Conservation (phyloP, 2,329 filamentous ascomycete species). For the Trichothecium roseum region DNA sequence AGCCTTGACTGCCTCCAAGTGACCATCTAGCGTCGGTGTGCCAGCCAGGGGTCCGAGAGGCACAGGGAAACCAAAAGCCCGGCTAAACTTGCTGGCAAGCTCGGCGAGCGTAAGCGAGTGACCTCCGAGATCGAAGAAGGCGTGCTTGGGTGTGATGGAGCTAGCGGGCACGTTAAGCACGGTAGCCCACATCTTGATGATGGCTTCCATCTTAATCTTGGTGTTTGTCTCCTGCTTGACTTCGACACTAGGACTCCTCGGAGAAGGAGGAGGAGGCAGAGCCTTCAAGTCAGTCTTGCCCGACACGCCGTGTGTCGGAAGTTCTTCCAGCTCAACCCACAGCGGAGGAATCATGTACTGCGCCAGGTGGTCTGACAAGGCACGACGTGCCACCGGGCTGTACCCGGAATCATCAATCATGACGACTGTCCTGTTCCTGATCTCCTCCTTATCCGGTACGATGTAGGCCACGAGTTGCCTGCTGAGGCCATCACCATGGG, state of each 20-base stretch:
- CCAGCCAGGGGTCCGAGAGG: constrained; percentile 62
- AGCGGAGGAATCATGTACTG: constrained; percentile 77
- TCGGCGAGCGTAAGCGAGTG: constrained; percentile 72
- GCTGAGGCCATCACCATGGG: constrained; percentile 67
- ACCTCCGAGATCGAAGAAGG: constrained; percentile 73
- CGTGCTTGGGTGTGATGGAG: constrained; percentile 58
- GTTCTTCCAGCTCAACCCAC: constrained; percentile 61
- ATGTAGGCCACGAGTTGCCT: constrained; percentile 69
- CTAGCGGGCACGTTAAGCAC: constrained; percentile 54
- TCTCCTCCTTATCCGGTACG: constrained; percentile 53
- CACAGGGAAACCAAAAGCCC: constrained; percentile 62
- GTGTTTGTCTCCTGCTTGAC: constrained; percentile 44
- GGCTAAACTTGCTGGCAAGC: constrained; percentile 58
- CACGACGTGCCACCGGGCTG: constrained; percentile 57
- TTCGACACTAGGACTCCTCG: constrained; percentile 29
- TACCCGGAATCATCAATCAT: constrained; percentile 62
- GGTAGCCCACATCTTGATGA: constrained; percentile 63
- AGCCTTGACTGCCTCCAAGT: constrained; percentile 59
- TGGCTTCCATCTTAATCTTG: constrained; percentile 54
- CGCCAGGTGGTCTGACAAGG: constrained; percentile 55
- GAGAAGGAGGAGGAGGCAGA: constrained; percentile 53
- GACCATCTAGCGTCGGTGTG: constrained; percentile 60
- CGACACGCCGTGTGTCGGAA: constrained; percentile 70
- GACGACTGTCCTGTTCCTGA: constrained; percentile 46
- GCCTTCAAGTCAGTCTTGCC: constrained; percentile 68